A percentile compares a stretch with the other conserved stretches of the same genome.
Evolutionary conservation across 192 early-diverging fungal genomes (phyloP).

Genomic region (Backusella sp.): DNA sequence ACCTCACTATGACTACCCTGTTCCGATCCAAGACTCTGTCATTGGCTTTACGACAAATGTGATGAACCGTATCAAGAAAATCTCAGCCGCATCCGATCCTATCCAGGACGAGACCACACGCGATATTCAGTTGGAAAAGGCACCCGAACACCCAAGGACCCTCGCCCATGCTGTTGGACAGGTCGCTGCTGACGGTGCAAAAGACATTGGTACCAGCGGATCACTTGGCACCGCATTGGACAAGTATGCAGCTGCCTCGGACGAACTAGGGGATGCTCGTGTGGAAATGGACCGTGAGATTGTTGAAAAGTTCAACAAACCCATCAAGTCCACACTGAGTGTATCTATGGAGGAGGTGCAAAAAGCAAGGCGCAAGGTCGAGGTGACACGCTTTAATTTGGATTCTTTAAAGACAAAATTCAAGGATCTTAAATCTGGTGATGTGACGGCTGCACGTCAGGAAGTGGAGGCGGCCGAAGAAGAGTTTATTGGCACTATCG

Average conservation of each 20-base stretch:
- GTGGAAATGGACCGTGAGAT: slow-evolving; percentile 73
- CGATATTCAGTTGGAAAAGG: slow-evolving; percentile 29
- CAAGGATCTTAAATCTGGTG: slow-evolving; percentile 64
- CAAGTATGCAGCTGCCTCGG: slow-evolving; percentile 81
- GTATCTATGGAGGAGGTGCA: slow-evolving; percentile 72
- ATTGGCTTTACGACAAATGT: slow-evolving; percentile 68
- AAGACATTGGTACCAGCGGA: slow-evolving; percentile 59
- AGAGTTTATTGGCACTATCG: slow-evolving; percentile 87
- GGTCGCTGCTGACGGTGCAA: slow-evolving; percentile 9
- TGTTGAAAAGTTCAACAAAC: slow-evolving; percentile 64
- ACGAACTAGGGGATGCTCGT: slow-evolving; percentile 76
- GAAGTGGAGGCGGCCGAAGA: slow-evolving; percentile 89
- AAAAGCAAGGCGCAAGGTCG: slow-evolving; percentile 83
- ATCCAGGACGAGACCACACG: slow-evolving; percentile 34
- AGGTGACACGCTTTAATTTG: slow-evolving; percentile 70
- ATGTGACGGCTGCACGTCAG: slow-evolving; percentile 62
- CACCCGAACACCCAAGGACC: background rate
- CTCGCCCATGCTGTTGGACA: background rate
- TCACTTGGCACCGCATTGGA: slow-evolving; percentile 80
- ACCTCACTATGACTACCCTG: slow-evolving; percentile 68
- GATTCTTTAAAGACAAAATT: slow-evolving; percentile 78
- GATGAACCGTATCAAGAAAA: slow-evolving; percentile 52
- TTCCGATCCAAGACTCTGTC: slow-evolving; percentile 60
- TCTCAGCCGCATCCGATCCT: slow-evolving; percentile 43
- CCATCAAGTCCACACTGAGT: slow-evolving; percentile 63